These are phyloP conservation scores for Choanephora cucurbitarum DNA, from an alignment of 371 early-diverging fungal species.

Conservation along the genomic window DNA sequence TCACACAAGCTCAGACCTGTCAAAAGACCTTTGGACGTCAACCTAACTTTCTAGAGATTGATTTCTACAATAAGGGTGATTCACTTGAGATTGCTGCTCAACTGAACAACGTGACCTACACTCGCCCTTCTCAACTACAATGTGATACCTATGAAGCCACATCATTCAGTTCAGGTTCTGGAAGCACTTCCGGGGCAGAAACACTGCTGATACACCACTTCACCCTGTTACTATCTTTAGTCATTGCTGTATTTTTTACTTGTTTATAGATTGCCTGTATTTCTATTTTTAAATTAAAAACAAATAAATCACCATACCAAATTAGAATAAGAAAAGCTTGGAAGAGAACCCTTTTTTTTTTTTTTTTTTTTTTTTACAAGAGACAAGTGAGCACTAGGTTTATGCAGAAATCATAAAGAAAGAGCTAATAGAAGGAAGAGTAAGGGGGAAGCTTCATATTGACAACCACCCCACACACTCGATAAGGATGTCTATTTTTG, in stretches of 20 bases:
- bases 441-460: too few species aligned
- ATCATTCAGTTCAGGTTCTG: background rate
- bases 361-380: too few species aligned
- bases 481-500: too few species aligned
- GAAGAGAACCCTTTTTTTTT: too few species aligned
- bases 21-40: conserved; percentile 47
- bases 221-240: conserved; percentile 18
- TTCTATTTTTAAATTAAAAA: conserved; percentile 1
- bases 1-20: conserved; percentile 49
- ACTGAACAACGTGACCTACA: conserved; percentile 66
- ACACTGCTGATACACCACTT: conserved; percentile 8
- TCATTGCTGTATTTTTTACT: conserved; percentile 17
- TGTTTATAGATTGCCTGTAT: conserved; percentile 14
- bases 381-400: too few species aligned
- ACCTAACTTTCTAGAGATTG: conserved; percentile 75
- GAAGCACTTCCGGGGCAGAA: conserved; percentile 12
- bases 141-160: conserved; percentile 22
- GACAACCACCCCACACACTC: too few species aligned
- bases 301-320: too few species aligned
- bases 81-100: conserved; percentile 56
- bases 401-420: too few species aligned
- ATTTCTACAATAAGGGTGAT: conserved; percentile 72
- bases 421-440: too few species aligned
- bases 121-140: conserved; percentile 12
- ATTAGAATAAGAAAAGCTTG: background rate